These are phyloP conservation scores for Paramecium caudatum DNA, from an alignment of 73 alveolate species.

Conservation along the genomic window DNA sequence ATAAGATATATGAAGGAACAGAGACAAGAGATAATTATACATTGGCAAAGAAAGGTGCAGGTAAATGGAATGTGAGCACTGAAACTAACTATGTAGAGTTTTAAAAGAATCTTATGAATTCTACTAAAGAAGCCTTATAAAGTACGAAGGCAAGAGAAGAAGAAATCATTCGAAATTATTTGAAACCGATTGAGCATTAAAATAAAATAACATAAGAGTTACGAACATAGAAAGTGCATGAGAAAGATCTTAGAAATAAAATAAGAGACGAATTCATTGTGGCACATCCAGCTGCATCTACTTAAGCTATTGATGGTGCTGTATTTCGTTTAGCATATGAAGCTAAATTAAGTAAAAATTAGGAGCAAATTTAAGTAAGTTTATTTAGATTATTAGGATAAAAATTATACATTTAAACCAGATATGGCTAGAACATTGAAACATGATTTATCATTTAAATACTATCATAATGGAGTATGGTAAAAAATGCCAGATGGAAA, in stretches of 20 bases:
- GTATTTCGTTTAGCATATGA: conserved; percentile 76
- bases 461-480: conserved; percentile 61
- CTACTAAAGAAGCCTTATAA: neutral
- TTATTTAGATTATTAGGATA: conserved; percentile 31
- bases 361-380: conserved; percentile 16
- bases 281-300: conserved; percentile 69
- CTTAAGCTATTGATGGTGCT: conserved; percentile 75
- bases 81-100: conserved; percentile 46
- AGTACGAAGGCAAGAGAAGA: conserved; percentile 65
- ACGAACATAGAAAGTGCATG: conserved; percentile 63
- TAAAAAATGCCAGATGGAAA: conserved; percentile 56
- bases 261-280: conserved; percentile 55
- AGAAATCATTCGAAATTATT: conserved; percentile 37
- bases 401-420: conserved; percentile 54
- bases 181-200: conserved; percentile 64
- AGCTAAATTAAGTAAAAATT: conserved; percentile 68
- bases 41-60: neutral
- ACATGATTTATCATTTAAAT: conserved; percentile 17
- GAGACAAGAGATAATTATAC: conserved; percentile 73
- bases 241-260: conserved; percentile 65
- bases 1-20: conserved; percentile 65
- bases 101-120: conserved; percentile 10
- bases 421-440: conserved; percentile 51
- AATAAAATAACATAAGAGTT: conserved; percentile 27
- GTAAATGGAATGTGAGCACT: conserved; percentile 77